These are phyloP conservation scores for Posidonia australis DNA, from an alignment of 106 monocot species.

Conservation along the genomic window DNA sequence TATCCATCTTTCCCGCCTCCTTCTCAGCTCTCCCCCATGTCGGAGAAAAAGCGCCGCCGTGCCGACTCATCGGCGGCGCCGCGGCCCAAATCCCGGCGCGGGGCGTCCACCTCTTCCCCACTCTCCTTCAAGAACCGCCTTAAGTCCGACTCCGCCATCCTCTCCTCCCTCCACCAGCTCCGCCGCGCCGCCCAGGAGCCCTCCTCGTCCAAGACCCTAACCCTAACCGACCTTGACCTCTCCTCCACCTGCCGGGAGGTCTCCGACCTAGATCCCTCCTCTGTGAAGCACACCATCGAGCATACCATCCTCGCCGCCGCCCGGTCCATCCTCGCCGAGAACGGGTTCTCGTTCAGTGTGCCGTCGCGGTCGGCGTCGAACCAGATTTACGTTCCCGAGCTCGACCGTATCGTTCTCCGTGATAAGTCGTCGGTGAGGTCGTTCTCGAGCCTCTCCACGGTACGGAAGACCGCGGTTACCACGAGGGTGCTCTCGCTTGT, in stretches of 20 bases:
- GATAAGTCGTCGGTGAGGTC: constrained; percentile 56
- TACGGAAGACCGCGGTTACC: constrained; percentile 83
- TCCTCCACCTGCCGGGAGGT: constrained; percentile 49
- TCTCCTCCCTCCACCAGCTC: constrained; percentile 41
- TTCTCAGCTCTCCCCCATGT: constrained; percentile 26
- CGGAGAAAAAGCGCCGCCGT: constrained; percentile 81
- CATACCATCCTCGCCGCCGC: constrained; percentile 34
- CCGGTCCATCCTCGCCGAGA: constrained; percentile 47
- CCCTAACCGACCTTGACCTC: constrained; percentile 37
- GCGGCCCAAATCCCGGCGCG: constrained; percentile 12
- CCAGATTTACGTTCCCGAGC: constrained; percentile 82
- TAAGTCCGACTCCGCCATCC: constrained; percentile 64
- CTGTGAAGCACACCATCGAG: constrained; percentile 45
- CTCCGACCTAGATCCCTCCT: constrained; percentile 39
- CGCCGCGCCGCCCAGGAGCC: constrained; percentile 21
- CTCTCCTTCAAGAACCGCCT: constrained; percentile 52
- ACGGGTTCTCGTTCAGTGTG: constrained; percentile 77
- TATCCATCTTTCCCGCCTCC: neutral
- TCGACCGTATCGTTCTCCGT: constrained; percentile 85
- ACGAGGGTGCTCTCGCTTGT: constrained; percentile 68
- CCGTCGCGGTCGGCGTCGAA: constrained; percentile 75
- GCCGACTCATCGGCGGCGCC: constrained; percentile 1
- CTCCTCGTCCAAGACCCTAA: constrained; percentile 11
- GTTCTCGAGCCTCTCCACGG: constrained; percentile 76
- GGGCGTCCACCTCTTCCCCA: constrained; percentile 6